phyloP scores from a whole-genome alignment of 257 asterid genomes.

The Handroanthus guayacan region DNA sequence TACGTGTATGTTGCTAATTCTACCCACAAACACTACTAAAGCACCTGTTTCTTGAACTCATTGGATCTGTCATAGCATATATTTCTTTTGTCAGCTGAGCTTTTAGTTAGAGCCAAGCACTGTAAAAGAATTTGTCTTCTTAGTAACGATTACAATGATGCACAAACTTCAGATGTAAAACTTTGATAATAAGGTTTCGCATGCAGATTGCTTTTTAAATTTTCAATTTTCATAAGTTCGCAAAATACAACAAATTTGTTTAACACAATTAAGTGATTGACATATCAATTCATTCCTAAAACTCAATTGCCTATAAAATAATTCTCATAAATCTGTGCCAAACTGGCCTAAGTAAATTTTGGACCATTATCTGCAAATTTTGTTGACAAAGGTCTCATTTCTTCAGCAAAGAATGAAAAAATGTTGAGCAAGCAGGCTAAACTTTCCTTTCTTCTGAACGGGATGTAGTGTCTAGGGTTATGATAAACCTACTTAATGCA shows the following conservation, averaged over 20 bases:
- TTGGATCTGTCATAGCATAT: not conserved
- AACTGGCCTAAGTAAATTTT: slow-evolving; percentile 10
- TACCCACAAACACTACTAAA: not conserved
- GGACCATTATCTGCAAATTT: slow-evolving; percentile 11
- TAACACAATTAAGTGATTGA: not conserved
- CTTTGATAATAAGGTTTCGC: not conserved
- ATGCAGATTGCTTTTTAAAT: not conserved
- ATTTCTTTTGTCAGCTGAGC: not conserved
- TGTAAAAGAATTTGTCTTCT: not conserved
- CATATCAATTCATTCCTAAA: not conserved
- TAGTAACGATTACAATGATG: not conserved
- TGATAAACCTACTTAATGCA: not conserved
- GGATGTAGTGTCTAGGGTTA: not conserved
- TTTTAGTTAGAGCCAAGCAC: not conserved
- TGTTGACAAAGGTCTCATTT: not conserved
- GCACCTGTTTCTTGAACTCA: not conserved
- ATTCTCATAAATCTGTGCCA: not conserved
- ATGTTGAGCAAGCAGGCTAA: slow-evolving; percentile 23
- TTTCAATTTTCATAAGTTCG: slow-evolving; percentile 5
- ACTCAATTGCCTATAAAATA: not conserved
- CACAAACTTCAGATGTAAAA: not conserved
- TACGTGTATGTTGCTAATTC: not conserved
- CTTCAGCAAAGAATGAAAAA: not conserved
- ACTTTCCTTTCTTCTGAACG: not conserved
- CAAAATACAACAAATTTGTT: slow-evolving; percentile 12